Conservation (phyloP, 1,139 yeast genomes). For the Candida buenavistaensis region DNA sequence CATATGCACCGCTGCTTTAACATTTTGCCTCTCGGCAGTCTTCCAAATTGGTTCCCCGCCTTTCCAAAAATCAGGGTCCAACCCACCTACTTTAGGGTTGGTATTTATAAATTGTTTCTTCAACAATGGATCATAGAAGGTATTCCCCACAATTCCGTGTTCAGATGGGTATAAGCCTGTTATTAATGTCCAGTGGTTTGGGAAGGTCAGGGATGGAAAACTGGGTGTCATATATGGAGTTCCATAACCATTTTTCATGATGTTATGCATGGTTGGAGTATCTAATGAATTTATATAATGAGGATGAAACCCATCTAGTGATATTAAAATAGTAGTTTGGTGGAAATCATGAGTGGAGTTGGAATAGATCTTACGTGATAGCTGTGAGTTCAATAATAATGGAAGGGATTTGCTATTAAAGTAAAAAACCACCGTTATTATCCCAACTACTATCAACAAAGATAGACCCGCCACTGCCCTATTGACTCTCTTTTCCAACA, state of each 20-base stretch:
- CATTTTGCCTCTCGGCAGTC: conserved; percentile 67
- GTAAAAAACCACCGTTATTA: conserved; percentile 8
- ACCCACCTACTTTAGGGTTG: conserved; percentile 54
- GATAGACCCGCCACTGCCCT: conserved; percentile 13
- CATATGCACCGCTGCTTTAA: conserved; percentile 83
- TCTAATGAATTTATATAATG: conserved; percentile 67
- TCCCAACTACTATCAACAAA: conserved; percentile 9
- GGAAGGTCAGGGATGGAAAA: conserved; percentile 87
- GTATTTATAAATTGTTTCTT: conserved; percentile 64
- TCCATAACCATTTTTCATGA: conserved; percentile 56
- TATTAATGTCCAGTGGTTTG: conserved; percentile 88
- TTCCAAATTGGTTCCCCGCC: conserved; percentile 91
- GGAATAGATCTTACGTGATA: conserved; percentile 24
- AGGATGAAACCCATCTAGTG: conserved; percentile 90
- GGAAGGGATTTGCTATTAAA: conserved; percentile 3
- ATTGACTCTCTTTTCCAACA: conserved; percentile 14
- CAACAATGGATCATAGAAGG: conserved; percentile 65
- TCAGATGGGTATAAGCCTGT: conserved; percentile 83
- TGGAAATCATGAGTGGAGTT: conserved; percentile 75
- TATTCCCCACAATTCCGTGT: conserved; percentile 87
- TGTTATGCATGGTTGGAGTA: conserved; percentile 70
- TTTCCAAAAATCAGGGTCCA: conserved; percentile 68
- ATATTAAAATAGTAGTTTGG: conserved; percentile 75
- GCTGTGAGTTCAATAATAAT: background rate
- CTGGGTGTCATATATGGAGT: conserved; percentile 86